These are phyloP conservation scores for Aspergillus biplanus DNA, from an alignment of 495 filamentous ascomycete species.

Conservation along the genomic window DNA sequence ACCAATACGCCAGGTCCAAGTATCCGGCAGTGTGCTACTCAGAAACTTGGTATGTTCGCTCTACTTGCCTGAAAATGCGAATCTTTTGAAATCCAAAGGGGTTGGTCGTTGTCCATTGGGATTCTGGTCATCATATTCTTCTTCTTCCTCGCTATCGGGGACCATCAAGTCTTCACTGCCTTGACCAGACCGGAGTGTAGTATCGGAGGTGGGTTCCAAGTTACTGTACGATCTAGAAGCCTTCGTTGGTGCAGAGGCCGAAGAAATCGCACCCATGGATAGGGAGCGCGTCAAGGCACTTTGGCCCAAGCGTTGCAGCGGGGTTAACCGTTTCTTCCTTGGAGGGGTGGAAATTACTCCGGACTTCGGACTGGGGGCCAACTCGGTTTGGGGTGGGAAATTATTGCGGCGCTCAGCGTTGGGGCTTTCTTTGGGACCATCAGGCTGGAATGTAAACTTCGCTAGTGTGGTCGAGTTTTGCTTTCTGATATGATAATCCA, in stretches of 20 bases:
- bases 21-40: slow-evolving; percentile 2
- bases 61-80: slow-evolving; percentile 51
- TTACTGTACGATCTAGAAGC: neutral
- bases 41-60: slow-evolving; percentile 17
- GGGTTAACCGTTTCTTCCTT: slow-evolving; percentile 42
- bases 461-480: slow-evolving; percentile 43
- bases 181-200: slow-evolving; percentile 26
- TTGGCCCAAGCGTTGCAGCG: slow-evolving; percentile 53
- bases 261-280: slow-evolving; percentile 35
- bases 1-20: slow-evolving; percentile 17
- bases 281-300: slow-evolving; percentile 48
- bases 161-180: slow-evolving; percentile 81
- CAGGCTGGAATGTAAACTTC: slow-evolving; percentile 37
- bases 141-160: slow-evolving; percentile 73
- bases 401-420: slow-evolving; percentile 5
- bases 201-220: neutral
- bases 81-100: slow-evolving; percentile 56
- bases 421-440: slow-evolving; percentile 8
- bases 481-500: slow-evolving; percentile 41
- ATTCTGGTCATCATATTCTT: slow-evolving; percentile 37
- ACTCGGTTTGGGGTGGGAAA: neutral
- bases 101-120: slow-evolving; percentile 18
- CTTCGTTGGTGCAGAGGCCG: slow-evolving; percentile 16
- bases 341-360: slow-evolving; percentile 23
- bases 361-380: neutral